Base-by-base conservation (phyloP, 1,284 basidiomycete species). In the Butyriboletus appendiculatus region DNA sequence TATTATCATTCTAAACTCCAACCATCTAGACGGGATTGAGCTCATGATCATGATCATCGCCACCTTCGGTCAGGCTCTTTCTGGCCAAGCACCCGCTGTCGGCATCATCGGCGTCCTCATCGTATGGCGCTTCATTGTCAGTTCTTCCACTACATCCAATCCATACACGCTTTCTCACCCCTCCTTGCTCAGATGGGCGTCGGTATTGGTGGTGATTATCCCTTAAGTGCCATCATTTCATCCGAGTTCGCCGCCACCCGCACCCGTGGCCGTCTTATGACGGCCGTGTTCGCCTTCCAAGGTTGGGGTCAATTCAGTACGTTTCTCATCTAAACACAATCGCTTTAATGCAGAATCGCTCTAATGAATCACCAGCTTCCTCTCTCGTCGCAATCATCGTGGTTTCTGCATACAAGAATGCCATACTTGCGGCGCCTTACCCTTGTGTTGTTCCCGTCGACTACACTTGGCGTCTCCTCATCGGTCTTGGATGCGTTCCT, bases 201-300 rank as follows among this genome's bases (percentile, higher is more conserved):
- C 3, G 82, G 83, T 20, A 77, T 83, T 18, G 81, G 85, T 18
- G 86, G 87, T 55, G 77, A 80, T 53, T 81, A 81, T 47, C 81
- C 81, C 8, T 59, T 81, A 0, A 75, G 72, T 48, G 76, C 81
- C 3, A 76, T 80, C 50, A 80, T 80, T 45, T 71, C 76, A 2
- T 79, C 78, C 53, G 87, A 90, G 67, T 88, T 87, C 59, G 83
- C 88, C 4, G 76, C 85, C 2, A 78, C 77, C 24, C 75, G 75
- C 43, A 78, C 73, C 7, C 78, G 84, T 57, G 83, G 84, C 52
- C 73, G 80, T 41, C 73, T 85, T 34, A 80, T 85, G 75, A 79
- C 77, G 0, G 79, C 77, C 12, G 81, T 82, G 1, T 83, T 84
- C 53, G 75, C 82, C 0, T 74, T 75, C 53, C 81, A 82, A 54